These are phyloP conservation scores for Coemansia sp. DNA, from an alignment of 192 early-diverging fungal species.

Conservation along the genomic window DNA sequence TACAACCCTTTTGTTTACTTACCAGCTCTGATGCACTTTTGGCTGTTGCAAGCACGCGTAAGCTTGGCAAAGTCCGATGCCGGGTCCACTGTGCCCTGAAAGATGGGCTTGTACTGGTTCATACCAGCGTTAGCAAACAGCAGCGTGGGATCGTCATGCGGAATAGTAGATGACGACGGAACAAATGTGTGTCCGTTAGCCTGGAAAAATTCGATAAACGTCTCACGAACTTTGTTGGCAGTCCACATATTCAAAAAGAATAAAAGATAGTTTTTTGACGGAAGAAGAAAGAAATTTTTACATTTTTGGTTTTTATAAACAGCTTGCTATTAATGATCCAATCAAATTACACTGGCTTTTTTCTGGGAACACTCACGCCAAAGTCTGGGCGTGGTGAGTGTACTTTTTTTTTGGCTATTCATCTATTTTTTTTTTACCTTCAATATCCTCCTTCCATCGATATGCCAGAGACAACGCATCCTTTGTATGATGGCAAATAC, in stretches of 20 bases:
- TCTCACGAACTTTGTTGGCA: slow-evolving; percentile 73
- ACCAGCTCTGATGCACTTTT: slow-evolving; percentile 99
- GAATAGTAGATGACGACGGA: slow-evolving; percentile 88
- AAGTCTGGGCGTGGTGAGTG: too few relatives aligned
- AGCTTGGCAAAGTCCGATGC: slow-evolving; percentile 87
- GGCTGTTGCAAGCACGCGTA: slow-evolving; percentile 89
- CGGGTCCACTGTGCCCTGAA: slow-evolving; percentile 93
- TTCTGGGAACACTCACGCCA: too few relatives aligned
- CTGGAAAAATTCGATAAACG: slow-evolving; percentile 85
- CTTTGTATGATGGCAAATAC: neutral
- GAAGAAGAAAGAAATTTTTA: neutral
- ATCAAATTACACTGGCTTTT: too few relatives aligned
- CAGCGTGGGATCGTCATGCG: slow-evolving; percentile 93
- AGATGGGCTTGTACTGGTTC: slow-evolving; percentile 98
- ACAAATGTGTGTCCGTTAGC: slow-evolving; percentile 71
- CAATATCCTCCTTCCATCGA: too few relatives aligned
- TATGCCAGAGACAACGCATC: too few relatives aligned
- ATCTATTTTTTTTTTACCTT: neutral
- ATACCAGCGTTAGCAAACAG: slow-evolving; percentile 97
- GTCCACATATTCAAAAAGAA: slow-evolving; percentile 61
- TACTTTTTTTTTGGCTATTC: too few relatives aligned
- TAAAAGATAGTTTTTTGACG: neutral
- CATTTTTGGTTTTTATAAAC: too few relatives aligned
- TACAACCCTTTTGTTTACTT: slow-evolving; percentile 10
- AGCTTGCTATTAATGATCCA: too few relatives aligned